A percentile compares a stretch with the other conserved stretches of the same genome.
Evolutionary conservation across 306 rosid genomes (phyloP).

Genomic region (Prosopis cineraria): DNA sequence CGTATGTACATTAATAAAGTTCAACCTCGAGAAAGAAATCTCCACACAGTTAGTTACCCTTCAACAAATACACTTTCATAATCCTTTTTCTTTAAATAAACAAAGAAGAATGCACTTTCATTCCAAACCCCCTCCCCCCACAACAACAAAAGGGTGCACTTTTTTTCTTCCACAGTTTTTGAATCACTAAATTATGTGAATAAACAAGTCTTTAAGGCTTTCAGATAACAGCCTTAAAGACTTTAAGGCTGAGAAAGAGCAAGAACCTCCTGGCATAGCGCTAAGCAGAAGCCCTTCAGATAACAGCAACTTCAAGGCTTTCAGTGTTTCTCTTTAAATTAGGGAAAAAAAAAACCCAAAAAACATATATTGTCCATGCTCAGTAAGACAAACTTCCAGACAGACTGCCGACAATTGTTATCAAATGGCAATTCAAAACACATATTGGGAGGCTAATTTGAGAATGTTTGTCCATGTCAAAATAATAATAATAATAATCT

Average conservation of each 20-base stretch:
- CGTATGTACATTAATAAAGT: neutral
- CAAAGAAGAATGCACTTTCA: no score
- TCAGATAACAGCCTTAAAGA: no score
- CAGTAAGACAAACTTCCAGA: slow-evolving; percentile 7
- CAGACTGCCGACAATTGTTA: neutral
- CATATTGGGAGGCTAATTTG: no score
- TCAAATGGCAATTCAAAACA: neutral
- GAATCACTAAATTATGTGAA: neutral
- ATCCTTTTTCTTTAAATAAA: no score
- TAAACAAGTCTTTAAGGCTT: no score
- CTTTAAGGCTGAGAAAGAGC: neutral
- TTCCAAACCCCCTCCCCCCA: neutral
- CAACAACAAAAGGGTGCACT: neutral
- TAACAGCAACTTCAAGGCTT: neutral
- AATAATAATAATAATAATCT: neutral
- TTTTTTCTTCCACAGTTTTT: neutral
- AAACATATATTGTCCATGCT: neutral
- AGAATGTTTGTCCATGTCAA: neutral
- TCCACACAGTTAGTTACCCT: neutral
- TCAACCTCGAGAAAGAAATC: neutral
- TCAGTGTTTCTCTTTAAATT: neutral
- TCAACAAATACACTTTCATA: neutral
- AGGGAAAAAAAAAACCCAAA: no score
- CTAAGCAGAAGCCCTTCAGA: neutral
- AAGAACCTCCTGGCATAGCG: neutral